phyloP scores from a whole-genome alignment of 192 early-diverging fungal species.

The Lobosporangium transversale region DNA sequence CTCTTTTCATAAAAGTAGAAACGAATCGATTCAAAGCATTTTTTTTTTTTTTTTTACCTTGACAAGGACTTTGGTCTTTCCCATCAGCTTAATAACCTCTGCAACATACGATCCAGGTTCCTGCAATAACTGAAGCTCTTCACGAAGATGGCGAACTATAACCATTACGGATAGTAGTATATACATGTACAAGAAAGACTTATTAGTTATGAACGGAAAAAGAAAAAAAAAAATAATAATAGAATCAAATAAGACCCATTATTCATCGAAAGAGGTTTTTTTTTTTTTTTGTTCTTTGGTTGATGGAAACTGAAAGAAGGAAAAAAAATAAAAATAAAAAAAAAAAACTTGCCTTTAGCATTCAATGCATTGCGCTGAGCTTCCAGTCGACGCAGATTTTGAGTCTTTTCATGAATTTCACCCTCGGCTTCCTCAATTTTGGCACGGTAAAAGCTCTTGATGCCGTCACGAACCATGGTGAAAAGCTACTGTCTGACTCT shows the following conservation, averaged over 20 bases:
- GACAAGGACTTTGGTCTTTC: conserved; percentile 94
- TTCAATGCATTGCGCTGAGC: conserved; percentile 98
- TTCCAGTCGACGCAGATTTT: conserved; percentile 97
- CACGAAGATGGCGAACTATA: conserved; percentile 91
- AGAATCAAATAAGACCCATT: too few relatives aligned
- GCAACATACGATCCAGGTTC: conserved; percentile 96
- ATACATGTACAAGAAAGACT: too few relatives aligned
- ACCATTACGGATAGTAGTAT: neutral
- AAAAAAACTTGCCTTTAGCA: conserved; percentile 76
- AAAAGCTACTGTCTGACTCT: too few relatives aligned
- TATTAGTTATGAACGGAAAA: neutral
- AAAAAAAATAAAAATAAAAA: neutral
- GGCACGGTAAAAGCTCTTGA: conserved; percentile 79
- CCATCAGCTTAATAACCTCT: conserved; percentile 98
- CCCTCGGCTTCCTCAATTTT: conserved; percentile 91
- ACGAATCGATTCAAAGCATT: too few relatives aligned
- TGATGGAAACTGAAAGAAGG: too few relatives aligned
- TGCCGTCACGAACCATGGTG: conserved; percentile 66
- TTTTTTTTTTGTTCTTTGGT: too few relatives aligned
- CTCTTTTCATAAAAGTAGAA: too few relatives aligned
- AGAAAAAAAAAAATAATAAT: conserved; percentile 1
- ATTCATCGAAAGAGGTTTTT: too few relatives aligned
- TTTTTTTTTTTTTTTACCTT: conserved; percentile 60
- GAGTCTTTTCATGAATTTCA: conserved; percentile 87
- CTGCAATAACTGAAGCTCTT: conserved; percentile 96